Evolutionary conservation across 345 rosid species (phyloP).

Genomic region (Sonneratia caseolaris): DNA sequence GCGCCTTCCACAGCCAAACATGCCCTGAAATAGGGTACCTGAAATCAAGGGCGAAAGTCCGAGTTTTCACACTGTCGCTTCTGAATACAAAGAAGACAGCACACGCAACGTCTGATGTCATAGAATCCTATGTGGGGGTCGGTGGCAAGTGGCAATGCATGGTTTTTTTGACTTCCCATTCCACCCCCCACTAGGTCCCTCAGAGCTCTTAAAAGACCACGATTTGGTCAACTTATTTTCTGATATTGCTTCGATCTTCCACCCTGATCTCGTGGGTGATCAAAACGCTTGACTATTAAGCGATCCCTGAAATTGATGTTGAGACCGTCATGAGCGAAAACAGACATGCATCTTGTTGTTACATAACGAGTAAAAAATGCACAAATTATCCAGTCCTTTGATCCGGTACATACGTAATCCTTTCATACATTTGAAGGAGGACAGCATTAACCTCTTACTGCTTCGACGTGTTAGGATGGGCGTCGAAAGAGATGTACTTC

Average conservation of each 20-base stretch:
- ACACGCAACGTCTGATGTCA: background rate
- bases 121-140: conserved; percentile 16
- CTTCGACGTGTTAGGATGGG: too few relatives aligned
- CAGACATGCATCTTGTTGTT: too few relatives aligned
- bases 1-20: background rate
- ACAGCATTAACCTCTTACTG: too few relatives aligned
- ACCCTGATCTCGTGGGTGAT: too few relatives aligned
- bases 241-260: background rate
- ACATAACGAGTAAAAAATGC: too few relatives aligned
- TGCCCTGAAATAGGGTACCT: conserved; percentile 1
- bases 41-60: conserved; percentile 3
- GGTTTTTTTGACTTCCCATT: background rate
- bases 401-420: too few relatives aligned
- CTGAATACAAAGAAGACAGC: conserved; percentile 1
- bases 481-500: too few relatives aligned
- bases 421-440: too few relatives aligned
- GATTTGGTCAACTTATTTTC: background rate
- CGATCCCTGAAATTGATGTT: too few relatives aligned
- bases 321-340: too few relatives aligned
- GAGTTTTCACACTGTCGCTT: background rate
- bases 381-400: too few relatives aligned
- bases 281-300: background rate
- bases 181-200: background rate
- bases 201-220: background rate
- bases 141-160: background rate